These are phyloP conservation scores for Fusarium penzigii DNA, from an alignment of 2,329 filamentous ascomycete genomes.

Conservation along the genomic window DNA sequence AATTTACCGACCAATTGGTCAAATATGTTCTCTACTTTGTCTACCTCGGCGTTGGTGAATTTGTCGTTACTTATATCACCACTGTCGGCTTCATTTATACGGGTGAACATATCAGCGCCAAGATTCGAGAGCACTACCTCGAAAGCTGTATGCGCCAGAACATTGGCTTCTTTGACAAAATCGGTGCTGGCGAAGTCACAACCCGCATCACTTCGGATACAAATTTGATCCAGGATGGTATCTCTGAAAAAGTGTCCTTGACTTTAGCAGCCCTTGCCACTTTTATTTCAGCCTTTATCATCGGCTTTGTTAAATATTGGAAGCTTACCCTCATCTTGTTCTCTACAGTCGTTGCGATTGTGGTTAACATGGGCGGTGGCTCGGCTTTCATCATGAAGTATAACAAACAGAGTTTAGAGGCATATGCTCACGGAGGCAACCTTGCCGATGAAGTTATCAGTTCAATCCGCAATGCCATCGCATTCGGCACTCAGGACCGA, in stretches of 20 bases:
- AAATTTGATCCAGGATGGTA: slow-evolving; percentile 89
- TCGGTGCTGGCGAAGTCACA: slow-evolving; percentile 90
- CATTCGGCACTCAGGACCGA: slow-evolving; percentile 91
- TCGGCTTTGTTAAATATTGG: slow-evolving; percentile 90
- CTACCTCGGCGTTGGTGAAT: slow-evolving; percentile 81
- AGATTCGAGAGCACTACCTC: slow-evolving; percentile 82
- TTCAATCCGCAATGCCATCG: slow-evolving; percentile 87
- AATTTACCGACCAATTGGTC: slow-evolving; percentile 62
- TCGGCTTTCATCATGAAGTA: slow-evolving; percentile 77
- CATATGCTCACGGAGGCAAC: slow-evolving; percentile 82
- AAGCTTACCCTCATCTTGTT: slow-evolving; percentile 87
- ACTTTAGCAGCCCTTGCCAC: slow-evolving; percentile 76
- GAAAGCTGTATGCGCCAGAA: slow-evolving; percentile 83
- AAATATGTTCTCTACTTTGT: slow-evolving; percentile 78
- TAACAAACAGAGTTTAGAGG: slow-evolving; percentile 74
- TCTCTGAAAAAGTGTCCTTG: slow-evolving; percentile 84
- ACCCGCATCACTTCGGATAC: slow-evolving; percentile 94
- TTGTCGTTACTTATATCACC: slow-evolving; percentile 73
- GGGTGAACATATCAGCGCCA: slow-evolving; percentile 75
- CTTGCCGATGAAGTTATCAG: slow-evolving; percentile 93
- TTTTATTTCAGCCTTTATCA: slow-evolving; percentile 85
- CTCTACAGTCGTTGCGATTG: slow-evolving; percentile 77
- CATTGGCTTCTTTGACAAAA: slow-evolving; percentile 89
- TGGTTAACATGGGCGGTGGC: slow-evolving; percentile 73
- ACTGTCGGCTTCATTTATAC: slow-evolving; percentile 91